Base-by-base conservation (phyloP, 1,139 yeast species). In the Yamadazyma taylorii region DNA sequence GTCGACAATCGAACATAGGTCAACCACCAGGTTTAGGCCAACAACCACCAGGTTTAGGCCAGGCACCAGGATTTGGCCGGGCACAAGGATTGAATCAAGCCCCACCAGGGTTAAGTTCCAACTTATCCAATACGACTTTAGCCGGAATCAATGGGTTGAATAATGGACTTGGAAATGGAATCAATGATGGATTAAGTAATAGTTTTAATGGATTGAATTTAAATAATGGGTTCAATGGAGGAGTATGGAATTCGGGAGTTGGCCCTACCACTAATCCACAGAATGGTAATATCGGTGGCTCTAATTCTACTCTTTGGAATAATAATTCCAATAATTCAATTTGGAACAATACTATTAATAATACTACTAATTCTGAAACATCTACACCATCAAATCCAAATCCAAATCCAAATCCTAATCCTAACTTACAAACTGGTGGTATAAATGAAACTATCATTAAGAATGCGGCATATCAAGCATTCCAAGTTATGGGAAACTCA, bases 391-490 rank as follows among this genome's bases (percentile, higher is more conserved):
- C n/a, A n/a, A n/a, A n/a, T n/a, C n/a, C n/a, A n/a, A n/a, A n/a
- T n/a, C n/a, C n/a, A n/a, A n/a, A n/a, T n/a, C n/a, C n/a, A n/a
- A n/a, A n/a, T n/a, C n/a, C 27, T 24, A 13, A 29, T 15, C n/a
- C 37, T 21, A 13, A 28, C 23, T 32, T 13, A 12, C 23, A 35
- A 5, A 17, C 15, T 28, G 21, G 30, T 5, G 17, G 25, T 28
- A 30, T 14, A 17, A 27, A 33, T 23, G 46, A 43, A 14, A 33
- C 34, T 25, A 17, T 41, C 4, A 39, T 50, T 22, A 44, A 43
- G 33, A 40, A 54, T 4, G 66, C 72, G 1, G 61, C 69, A 2
- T 53, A 46, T 39, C 61, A 60, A 40, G 69, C 73, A 14, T 69
- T 62, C 44, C 68, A 61, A 40, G 43, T 58, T 14, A 47, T 69